Evolutionary conservation across 2,329 filamentous ascomycete species (phyloP), one percentile per base, ranked within the genome.

Genomic region (Ambrosiella beaveri): DNA sequence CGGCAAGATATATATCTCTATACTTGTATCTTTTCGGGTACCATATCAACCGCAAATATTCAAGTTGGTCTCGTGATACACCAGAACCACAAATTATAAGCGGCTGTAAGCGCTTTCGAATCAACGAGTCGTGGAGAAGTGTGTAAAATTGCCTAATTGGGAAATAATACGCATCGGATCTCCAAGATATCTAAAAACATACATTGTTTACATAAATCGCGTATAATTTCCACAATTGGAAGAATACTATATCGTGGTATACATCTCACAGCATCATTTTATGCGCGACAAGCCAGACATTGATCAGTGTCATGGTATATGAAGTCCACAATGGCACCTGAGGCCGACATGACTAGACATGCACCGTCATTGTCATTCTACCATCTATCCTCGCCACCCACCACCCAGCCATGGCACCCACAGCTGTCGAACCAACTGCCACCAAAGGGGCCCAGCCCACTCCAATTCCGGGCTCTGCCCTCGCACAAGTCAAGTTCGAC

Each of bases 61-160:
- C 27, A 27, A 27, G 27, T 27, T 27, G 27, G 27, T 27, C 3
- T 27, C 27, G 5, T 27, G 27, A 27, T 27, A 4, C 27, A 41
- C 3, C 11, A 41, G n/a, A 41, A 41, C n/a, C 2, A 41, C 11
- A 11, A 2, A 11, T 6, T 41, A 11, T 13, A 52, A 35, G 19
- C n/a, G 8, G 12, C 7, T 52, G 12, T 52, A 37, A 36, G 9
- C 15, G 12, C 40, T 44, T 9, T 27, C 27, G 27, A 19, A 56
- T 19, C 40, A 12, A 19, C 13, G 27, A 7, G 40, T 45, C 38
- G 9, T 9, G 38, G 55, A 47, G 9, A 13, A 35, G 56, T 57
- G 56, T 35, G 4, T 57, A 9, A 40, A 13, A 19, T 58, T 58
- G 15, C 56, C 56, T 44, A 44, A 53, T 58, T 36, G n/a, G 56